These are phyloP conservation scores for Coemansia sp. DNA, from an alignment of 192 early-diverging fungal genomes.

Conservation along the genomic window DNA sequence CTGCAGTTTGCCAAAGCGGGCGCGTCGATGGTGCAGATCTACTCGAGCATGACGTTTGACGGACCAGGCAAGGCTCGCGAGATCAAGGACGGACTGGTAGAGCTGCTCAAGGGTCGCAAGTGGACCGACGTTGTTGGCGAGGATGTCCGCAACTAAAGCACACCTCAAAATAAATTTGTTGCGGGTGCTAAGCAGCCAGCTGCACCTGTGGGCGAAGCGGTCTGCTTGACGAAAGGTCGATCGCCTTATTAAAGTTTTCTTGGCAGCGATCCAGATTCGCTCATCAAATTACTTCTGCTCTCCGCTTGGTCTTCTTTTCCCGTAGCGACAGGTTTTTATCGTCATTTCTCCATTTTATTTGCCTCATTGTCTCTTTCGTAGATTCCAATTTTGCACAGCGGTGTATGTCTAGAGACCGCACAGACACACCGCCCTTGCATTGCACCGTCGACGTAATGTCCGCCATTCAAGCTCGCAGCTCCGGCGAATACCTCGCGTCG, in stretches of 20 bases:
- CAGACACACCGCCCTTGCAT: conserved; percentile 9
- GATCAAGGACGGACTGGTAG: conserved; percentile 72
- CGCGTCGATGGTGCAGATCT: conserved; percentile 77
- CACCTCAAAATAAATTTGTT: neutral
- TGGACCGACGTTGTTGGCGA: conserved; percentile 61
- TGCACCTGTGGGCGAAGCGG: no score
- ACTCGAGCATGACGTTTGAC: conserved; percentile 69
- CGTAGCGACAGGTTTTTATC: neutral
- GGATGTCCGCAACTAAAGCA: conserved; percentile 9
- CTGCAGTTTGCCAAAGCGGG: conserved; percentile 78
- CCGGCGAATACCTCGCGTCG: neutral
- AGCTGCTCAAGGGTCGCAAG: conserved; percentile 64
- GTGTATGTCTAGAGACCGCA: conserved; percentile 25
- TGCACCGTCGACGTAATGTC: conserved; percentile 40
- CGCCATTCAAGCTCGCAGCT: neutral
- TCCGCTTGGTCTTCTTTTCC: no score
- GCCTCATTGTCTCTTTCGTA: neutral
- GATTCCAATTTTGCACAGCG: neutral
- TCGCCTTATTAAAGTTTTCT: no score
- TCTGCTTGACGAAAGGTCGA: no score
- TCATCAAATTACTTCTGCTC: no score
- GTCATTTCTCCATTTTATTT: neutral
- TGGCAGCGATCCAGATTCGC: no score
- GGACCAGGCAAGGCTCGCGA: conserved; percentile 75
- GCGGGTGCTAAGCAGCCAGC: no score